phyloP scores from a whole-genome alignment of 805 yeast genomes.

The Candida orba region DNA sequence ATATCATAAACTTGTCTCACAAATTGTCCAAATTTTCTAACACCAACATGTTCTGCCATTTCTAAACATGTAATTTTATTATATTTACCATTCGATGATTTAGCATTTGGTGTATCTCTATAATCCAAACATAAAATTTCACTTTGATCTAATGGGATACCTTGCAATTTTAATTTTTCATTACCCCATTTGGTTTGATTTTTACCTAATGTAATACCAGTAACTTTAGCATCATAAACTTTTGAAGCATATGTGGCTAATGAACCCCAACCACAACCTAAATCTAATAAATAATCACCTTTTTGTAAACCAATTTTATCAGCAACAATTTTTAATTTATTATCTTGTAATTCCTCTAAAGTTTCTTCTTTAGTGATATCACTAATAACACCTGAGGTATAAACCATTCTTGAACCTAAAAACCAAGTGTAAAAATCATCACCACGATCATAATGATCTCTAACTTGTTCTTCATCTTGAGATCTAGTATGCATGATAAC shows the following conservation, averaged over 20 bases:
- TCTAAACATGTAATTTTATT: constrained; percentile 86
- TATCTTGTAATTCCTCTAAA: constrained; percentile 78
- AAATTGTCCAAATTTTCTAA: constrained; percentile 71
- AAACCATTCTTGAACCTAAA: constrained; percentile 90
- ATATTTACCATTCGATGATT: constrained; percentile 40
- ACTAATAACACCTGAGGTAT: constrained; percentile 77
- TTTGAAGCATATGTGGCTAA: constrained; percentile 78
- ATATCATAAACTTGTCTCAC: constrained; percentile 75
- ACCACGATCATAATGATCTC: constrained; percentile 94
- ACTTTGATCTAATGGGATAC: constrained; percentile 61
- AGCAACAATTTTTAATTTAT: constrained; percentile 80
- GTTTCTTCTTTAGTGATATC: constrained; percentile 69
- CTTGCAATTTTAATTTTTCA: constrained; percentile 57
- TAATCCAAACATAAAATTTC: constrained; percentile 77
- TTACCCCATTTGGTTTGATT: constrained; percentile 92
- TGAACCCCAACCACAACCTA: constrained; percentile 98
- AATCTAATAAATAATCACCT: constrained; percentile 73
- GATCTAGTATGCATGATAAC: constrained; percentile 87
- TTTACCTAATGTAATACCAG: constrained; percentile 85
- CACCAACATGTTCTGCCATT: constrained; percentile 96
- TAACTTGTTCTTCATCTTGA: constrained; percentile 94
- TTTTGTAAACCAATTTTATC: constrained; percentile 70
- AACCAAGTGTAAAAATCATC: constrained; percentile 94
- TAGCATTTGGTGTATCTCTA: constrained; percentile 80
- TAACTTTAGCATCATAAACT: constrained; percentile 76